These are phyloP conservation scores for Candida corydali DNA, from an alignment of 805 yeast species.

Conservation along the genomic window DNA sequence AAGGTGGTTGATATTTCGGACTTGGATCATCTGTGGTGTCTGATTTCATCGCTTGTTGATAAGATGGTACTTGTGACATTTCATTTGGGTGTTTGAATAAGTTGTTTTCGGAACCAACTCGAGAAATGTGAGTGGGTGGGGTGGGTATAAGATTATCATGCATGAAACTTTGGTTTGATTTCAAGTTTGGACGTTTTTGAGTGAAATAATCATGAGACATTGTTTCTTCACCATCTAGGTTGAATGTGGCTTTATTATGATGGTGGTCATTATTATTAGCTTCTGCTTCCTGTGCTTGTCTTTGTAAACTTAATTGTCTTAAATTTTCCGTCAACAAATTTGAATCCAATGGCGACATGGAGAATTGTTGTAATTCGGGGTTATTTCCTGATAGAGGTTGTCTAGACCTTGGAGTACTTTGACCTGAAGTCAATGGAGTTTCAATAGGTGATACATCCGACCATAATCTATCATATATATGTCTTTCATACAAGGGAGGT, in stretches of 20 bases:
- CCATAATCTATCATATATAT: slow-evolving; percentile 78
- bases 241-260: slow-evolving; percentile 24
- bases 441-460: slow-evolving; percentile 54
- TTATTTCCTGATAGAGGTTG: neutral
- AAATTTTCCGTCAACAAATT: slow-evolving; percentile 48
- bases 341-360: slow-evolving; percentile 38
- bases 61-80: slow-evolving; percentile 77
- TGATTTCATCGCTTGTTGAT: slow-evolving; percentile 68
- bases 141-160: slow-evolving; percentile 21
- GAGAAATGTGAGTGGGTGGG: slow-evolving; percentile 57
- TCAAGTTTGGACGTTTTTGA: slow-evolving; percentile 8
- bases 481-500: slow-evolving; percentile 82
- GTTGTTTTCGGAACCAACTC: slow-evolving; percentile 46
- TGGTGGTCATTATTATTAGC: slow-evolving; percentile 1
- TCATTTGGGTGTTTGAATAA: slow-evolving; percentile 12
- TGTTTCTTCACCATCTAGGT: slow-evolving; percentile 19
- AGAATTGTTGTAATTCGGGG: slow-evolving; percentile 18
- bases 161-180: slow-evolving; percentile 5
- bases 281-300: slow-evolving; percentile 36
- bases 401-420: slow-evolving; percentile 30
- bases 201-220: slow-evolving; percentile 31
- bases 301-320: slow-evolving; percentile 46
- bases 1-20: slow-evolving; percentile 64
- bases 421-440: slow-evolving; percentile 42
- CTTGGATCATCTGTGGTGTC: slow-evolving; percentile 51